Evolutionary conservation across 257 asterid genomes (phyloP), one percentile per base, ranked within the genome.

Genomic region (Ilex asprella): DNA sequence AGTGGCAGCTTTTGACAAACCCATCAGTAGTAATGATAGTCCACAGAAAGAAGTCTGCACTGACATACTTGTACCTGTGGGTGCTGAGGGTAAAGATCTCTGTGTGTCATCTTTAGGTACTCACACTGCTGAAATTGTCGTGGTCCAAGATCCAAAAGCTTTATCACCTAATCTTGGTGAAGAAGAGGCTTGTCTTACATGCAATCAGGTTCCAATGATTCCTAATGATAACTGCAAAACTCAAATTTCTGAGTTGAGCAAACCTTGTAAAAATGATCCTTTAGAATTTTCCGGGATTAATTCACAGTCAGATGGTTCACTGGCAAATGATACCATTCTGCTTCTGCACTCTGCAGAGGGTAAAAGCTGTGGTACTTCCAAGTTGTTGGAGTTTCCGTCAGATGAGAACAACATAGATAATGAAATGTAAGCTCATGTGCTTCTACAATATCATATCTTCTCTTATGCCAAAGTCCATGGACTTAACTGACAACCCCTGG

Each of bases 201-300:
- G 76, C 71, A 52, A 53, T 49, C 16, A 50, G 14, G 55, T 43
- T 66, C 69, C 69, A 49, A 10, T 66, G 67, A 72, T 60, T 46
- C 62, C 14, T 35, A 35, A 78, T 16, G 74, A 67, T 52, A 66
- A 50, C 57, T 69, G 80, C 74, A 71, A 35, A 35, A 56, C 61
- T 70, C 83, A 70, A 55, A 56, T 49, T 63, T 51, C 71, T 30
- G 79, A 73, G 66, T 60, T 70, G 70, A 64, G 60, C 15, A 71
- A 69, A 73, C 69, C 74, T 64, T 76, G 59, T 35, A 73, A 70
- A 61, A 69, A 75, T 66, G 68, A 57, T 35, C 41, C 41, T 8
- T 8, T 35, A 49, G 14, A 49, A 15, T 12, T 46, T 46, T 10
- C 52, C n/a, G 14, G 52, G 52, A 46, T 46, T 7, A 46, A 12